A percentile compares a stretch with the other conserved stretches of the same genome.
phyloP scores from a whole-genome alignment of 208 protist genomes.

The Crithidia expoeki region DNA sequence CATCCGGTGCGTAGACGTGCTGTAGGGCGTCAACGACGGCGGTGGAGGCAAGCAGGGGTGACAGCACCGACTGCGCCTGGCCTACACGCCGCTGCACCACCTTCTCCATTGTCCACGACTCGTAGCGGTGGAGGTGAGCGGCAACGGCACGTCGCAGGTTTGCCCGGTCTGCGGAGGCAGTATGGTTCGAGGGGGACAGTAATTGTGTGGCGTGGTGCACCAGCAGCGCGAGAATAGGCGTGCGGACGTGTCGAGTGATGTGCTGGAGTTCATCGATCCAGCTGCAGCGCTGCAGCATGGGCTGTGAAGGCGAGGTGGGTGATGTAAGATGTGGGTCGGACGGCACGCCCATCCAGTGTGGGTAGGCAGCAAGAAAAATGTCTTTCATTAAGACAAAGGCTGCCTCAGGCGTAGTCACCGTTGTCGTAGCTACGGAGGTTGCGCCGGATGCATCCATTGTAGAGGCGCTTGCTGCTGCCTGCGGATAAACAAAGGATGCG shows the following conservation, averaged over 20 bases:
- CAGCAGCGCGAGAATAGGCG: constrained; percentile 45
- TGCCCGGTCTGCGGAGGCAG: no score
- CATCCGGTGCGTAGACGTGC: constrained; percentile 29
- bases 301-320: not conserved
- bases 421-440: not conserved
- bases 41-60: constrained; percentile 29
- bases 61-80: constrained; percentile 21
- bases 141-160: constrained; percentile 35
- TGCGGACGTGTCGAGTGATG: constrained; percentile 49
- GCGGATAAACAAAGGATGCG: constrained; percentile 14
- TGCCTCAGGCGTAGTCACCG: constrained; percentile 32
- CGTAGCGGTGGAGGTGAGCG: constrained; percentile 43
- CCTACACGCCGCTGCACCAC: constrained; percentile 29
- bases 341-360: constrained; percentile 36
- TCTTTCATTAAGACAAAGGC: constrained; percentile 32
- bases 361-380: constrained; percentile 31
- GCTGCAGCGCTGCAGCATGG: constrained; percentile 16
- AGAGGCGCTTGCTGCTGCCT: not conserved
- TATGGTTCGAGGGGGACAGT: no score
- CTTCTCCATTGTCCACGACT: constrained; percentile 35
- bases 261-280: constrained; percentile 47
- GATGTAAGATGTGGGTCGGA: constrained; percentile 7
- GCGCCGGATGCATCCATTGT: not conserved
- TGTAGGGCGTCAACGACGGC: constrained; percentile 33
- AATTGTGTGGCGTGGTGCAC: constrained; percentile 35